phyloP scores from a whole-genome alignment of 225 moss, liverwort and hornwort species.

The Physcomitrellopsis africana region DNA sequence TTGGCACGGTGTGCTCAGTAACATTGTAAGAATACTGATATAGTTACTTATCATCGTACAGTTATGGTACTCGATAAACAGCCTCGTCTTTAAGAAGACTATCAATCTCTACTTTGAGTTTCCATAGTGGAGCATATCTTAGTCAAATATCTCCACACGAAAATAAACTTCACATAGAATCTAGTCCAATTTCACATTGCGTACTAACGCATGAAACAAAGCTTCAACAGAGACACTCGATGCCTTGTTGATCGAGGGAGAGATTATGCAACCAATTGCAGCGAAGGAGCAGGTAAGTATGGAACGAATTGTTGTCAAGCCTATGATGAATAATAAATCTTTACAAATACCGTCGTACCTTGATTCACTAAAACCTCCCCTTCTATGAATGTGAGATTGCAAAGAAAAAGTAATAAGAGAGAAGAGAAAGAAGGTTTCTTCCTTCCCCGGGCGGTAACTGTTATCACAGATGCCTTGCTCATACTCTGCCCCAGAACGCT shows the following conservation, averaged over 20 bases:
- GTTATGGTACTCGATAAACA: too few species aligned
- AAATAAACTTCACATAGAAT: too few species aligned
- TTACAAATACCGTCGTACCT: constrained; percentile 44
- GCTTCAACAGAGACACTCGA: constrained; percentile 8
- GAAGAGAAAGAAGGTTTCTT: not conserved
- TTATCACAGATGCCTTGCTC: constrained; percentile 33
- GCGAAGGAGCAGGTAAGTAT: constrained; percentile 20
- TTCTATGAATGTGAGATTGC: constrained; percentile 35
- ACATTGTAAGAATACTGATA: too few species aligned
- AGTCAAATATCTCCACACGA: too few species aligned
- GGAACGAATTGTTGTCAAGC: constrained; percentile 32
- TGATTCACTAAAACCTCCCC: constrained; percentile 30
- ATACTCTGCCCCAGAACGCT: constrained; percentile 40
- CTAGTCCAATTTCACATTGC: too few species aligned
- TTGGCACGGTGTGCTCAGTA: too few species aligned
- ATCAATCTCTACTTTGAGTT: too few species aligned
- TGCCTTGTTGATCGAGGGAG: not conserved
- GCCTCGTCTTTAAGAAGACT: too few species aligned
- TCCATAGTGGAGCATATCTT: too few species aligned
- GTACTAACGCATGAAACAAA: too few species aligned
- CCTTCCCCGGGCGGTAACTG: constrained; percentile 11
- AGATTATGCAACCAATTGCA: not conserved
- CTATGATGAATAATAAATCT: constrained; percentile 44
- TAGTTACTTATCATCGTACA: too few species aligned
- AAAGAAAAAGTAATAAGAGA: constrained; percentile 25